Evolutionary conservation across 2,329 filamentous ascomycete genomes (phyloP).

Genomic region (Colletotrichum chrysophilum): DNA sequence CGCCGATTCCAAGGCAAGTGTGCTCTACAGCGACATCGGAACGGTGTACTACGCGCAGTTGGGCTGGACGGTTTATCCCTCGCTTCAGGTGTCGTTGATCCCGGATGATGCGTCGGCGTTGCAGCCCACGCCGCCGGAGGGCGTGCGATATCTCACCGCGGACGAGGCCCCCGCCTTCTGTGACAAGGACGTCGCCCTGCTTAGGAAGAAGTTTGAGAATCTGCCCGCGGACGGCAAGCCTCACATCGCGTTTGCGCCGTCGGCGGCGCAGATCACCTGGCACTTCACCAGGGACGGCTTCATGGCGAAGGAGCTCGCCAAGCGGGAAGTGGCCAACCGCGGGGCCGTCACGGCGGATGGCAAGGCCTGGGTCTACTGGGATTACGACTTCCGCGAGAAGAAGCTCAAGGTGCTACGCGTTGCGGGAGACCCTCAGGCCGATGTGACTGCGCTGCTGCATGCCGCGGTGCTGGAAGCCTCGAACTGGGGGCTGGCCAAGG

Average conservation of each 20-base stretch:
- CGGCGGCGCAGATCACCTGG: conserved; percentile 32
- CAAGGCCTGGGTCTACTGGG: conserved; percentile 38
- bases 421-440: conserved; percentile 26
- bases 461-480: conserved; percentile 38
- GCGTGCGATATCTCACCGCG: conserved; percentile 26
- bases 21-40: conserved; percentile 39
- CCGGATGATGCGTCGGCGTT: conserved; percentile 25
- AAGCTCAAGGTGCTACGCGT: conserved; percentile 34
- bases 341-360: conserved; percentile 30
- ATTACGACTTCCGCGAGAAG: conserved; percentile 36
- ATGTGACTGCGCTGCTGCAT: conserved; percentile 33
- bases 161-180: conserved; percentile 29
- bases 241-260: conserved; percentile 38
- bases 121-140: conserved; percentile 16
- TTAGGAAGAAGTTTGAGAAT: conserved; percentile 21
- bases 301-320: conserved; percentile 27
- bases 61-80: conserved; percentile 38
- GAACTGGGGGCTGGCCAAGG: conserved; percentile 33
- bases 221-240: conserved; percentile 27
- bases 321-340: conserved; percentile 16
- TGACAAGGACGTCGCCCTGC: conserved; percentile 28
- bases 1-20: conserved; percentile 34
- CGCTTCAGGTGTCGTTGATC: conserved; percentile 35
- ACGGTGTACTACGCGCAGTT: conserved; percentile 36
- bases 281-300: conserved; percentile 36